Base-by-base conservation (phyloP, 805 yeast genomes). In the Schwanniomyces pseudopolymorphus region DNA sequence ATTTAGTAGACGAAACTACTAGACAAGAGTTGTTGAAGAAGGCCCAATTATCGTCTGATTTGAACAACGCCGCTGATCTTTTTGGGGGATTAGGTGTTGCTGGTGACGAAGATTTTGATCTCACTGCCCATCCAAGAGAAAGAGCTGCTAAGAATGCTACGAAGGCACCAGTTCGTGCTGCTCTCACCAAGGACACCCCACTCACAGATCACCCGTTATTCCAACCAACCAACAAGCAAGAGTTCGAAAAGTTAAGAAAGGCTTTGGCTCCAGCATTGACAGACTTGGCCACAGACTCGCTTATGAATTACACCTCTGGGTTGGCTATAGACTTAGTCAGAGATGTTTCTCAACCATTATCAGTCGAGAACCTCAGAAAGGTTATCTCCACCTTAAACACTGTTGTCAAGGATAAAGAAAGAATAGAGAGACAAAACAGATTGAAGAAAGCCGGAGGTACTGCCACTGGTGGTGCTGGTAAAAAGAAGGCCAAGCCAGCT, bases 401-500 rank as follows among this genome's bases (percentile, higher is more conserved):
- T 4, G 66, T 85, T 46, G 74, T 86, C 51, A 90, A 86, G 59
- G 96, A 90, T 46, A 92, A 92, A 72, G 89, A 85, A 67, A 85
- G 84, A 63, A 86, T 85, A 45, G 98, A 92, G 72, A 88, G 97
- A 75, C 87, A 81, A 59, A 89, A 87, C 21, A 83, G 97, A 66
- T 72, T 87, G 59, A 80, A 86, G 57, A 85, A 84, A 64, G 77
- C 88, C 45, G 92, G 94, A 51, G 94, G 92, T 53, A 87, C 95
- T 22, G 81, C 92, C 33, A 80, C 89, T 20, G 95, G 95, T 58
- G 97, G 97, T 64, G 94, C 95, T 33, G 96, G 96, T 69, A 90
- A 91, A 80, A 86, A 87, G 81, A 92, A 91, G 81, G 96, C 89
- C 48, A 86, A 87, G 69, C 85, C 88, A 47, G 69, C 82, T 46